Evolutionary conservation across 371 early-diverging fungal genomes (phyloP), one percentile per base, ranked within the genome.

Genomic region (Parasitella parasitica): DNA sequence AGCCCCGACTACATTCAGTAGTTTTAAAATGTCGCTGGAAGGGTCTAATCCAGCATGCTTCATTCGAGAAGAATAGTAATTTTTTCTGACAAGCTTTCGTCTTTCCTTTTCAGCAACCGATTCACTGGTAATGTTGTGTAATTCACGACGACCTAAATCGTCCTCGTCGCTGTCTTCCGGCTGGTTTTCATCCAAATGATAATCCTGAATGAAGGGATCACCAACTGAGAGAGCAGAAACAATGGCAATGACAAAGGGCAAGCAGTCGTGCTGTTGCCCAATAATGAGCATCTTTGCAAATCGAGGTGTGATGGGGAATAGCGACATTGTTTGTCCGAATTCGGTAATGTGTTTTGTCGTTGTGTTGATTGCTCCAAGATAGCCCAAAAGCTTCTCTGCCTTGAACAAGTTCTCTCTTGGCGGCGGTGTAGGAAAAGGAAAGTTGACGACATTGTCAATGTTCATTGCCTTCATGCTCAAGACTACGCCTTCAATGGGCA

Each of bases 391-490:
- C 56, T 83, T 89, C 68, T 94, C 90, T 12, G 94, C 89, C 51
- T 89, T 81, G 24, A 67, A 73, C 38, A 96, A 79, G 30, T 80
- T 86, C 6, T 83, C 73, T 24, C 80, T 78, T 37, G 85, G 80
- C 24, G 96, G 96, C 22, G 89, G 88, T 13, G 93, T 94, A 2
- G 96, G 91, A 83, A 96, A 99, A n/a, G 99, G 99, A 72, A 99
- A 99, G 60, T 93, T 93, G 61, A 87, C 77, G 2, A 98, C 94
- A 57, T 96, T 92, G 59, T 95, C 89, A 60, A 99, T 94, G 57
- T 91, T 88, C 94, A 99, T 94, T 13, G 91, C 72, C 77, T 98
- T 97, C 95, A 99, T 97, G 67, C 89, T 90, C 51, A 99, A 78
- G 3, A 99, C 94, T 11, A 95, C 92, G 64, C 91, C 94, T 75